Base-by-base conservation (phyloP, 2,329 filamentous ascomycete genomes). In the Trichothecium sympodiale region DNA sequence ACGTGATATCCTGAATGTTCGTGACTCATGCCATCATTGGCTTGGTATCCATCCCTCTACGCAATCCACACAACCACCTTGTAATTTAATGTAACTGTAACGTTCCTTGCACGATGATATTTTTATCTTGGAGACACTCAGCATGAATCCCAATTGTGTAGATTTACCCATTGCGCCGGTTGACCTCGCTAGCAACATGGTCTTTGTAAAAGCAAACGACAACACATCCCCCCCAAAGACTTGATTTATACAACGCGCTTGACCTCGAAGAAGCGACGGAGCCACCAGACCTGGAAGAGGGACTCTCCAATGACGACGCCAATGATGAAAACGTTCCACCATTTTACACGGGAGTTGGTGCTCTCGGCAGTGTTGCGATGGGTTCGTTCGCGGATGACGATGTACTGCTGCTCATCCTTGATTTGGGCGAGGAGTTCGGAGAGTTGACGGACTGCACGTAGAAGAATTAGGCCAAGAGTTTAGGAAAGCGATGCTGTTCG, bases 301-400 rank as follows among this genome's bases (percentile, higher is more conserved):
- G 87, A 91, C 68, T 96, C 86, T 51, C 83, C 87, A 46, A 93
- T 71, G 43, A 98, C 74, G 34, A 96, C 79, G 38, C 77, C 74
- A 45, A 98, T 77, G 63, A 98, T 88, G 62, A 96, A 96, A 50
- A 96, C 74, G 61, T 91, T 95, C 91, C 91, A 98, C 91, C 91
- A 98, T 71, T 98, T 98, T 58, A 98, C 91, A 47, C 91, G 76
- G 49, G 78, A 75, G 62, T 98, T 98, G 53, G 91, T 98, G 73
- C 88, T 95, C 69, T 98, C 91, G 45, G 91, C 91, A 8, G 91
- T 98, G 68, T 98, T 98, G 57, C 91, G 77, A 71, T 98, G 91
- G 48, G 85, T 94, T 54, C 91, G 77, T 67, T 98, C 91, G 50
- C 91, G 83, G 40, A 96, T 67, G 43, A 98, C 79, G 53, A 98